Evolutionary conservation across 331 rosid species (phyloP).

Genomic region (Spiraea crenata): DNA sequence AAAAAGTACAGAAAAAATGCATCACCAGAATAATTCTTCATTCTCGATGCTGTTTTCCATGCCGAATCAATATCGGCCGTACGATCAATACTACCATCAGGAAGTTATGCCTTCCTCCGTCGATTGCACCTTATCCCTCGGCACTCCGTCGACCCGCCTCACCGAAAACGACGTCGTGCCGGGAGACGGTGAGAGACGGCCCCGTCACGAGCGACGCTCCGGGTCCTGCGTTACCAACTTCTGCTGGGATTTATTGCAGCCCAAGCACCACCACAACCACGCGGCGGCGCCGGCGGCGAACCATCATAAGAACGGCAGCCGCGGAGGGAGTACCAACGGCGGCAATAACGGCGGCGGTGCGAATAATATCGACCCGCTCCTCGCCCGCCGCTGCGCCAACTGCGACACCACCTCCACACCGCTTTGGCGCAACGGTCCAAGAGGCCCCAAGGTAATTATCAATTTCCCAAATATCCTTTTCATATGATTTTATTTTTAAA

Average conservation of each 20-base stretch:
- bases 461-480: not conserved
- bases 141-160: conserved; percentile 78
- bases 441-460: conserved; percentile 82
- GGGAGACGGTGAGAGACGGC: conserved; percentile 34
- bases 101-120: conserved; percentile 52
- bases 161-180: conserved; percentile 15
- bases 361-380: conserved; percentile 50
- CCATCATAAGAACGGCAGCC: conserved; percentile 31
- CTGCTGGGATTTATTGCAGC: conserved; percentile 75
- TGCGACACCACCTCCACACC: conserved; percentile 97
- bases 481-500: too few relatives aligned
- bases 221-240: conserved; percentile 62
- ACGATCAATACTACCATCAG: conserved; percentile 4
- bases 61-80: conserved; percentile 42
- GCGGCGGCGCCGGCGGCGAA: not conserved
- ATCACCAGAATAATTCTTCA: conserved; percentile 58
- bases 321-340: conserved; percentile 13
- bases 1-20: conserved; percentile 6
- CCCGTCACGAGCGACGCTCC: conserved; percentile 24
- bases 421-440: conserved; percentile 93
- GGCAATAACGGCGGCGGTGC: not conserved
- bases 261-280: conserved; percentile 36
- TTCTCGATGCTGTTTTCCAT: conserved; percentile 65
- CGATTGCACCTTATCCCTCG: conserved; percentile 90
- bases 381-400: conserved; percentile 95